Conservation (phyloP, 768 basidiomycete genomes). For the Boletus pseudo-olivaceus region DNA sequence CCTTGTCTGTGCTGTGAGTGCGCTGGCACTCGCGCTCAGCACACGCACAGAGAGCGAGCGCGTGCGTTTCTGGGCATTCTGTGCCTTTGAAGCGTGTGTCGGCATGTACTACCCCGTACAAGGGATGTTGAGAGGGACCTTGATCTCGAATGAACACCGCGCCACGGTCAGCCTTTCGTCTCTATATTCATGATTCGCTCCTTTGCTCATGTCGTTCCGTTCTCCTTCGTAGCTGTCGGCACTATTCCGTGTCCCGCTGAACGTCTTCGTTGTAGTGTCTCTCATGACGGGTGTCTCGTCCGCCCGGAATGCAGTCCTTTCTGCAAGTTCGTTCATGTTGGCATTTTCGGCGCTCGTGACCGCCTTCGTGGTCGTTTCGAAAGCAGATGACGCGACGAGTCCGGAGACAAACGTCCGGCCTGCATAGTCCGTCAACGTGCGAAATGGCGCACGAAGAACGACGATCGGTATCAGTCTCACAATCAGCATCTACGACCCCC, state of each 20-base stretch:
- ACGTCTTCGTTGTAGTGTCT: constrained; percentile 68
- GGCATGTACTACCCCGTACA: constrained; percentile 80
- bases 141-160: constrained; percentile 69
- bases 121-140: constrained; percentile 63
- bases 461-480: not conserved
- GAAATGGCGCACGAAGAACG: no score
- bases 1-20: constrained; percentile 56
- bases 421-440: constrained; percentile 11
- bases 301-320: constrained; percentile 58
- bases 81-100: constrained; percentile 71
- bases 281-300: constrained; percentile 66
- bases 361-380: constrained; percentile 42
- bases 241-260: constrained; percentile 71
- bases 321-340: constrained; percentile 54
- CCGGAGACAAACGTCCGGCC: constrained; percentile 20
- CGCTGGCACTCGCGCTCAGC: constrained; percentile 51
- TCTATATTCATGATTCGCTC: not conserved
- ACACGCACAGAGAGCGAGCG: constrained; percentile 43
- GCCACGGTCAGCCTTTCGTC: constrained; percentile 57
- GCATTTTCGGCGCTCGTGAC: constrained; percentile 59
- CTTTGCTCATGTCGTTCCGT: not conserved
- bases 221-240: constrained; percentile 50
- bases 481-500: no score
- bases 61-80: constrained; percentile 68
- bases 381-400: constrained; percentile 23